Evolutionary conservation across 2,329 filamentous ascomycete genomes (phyloP).

Genomic region (Pyrenophora tritici-repentis): DNA sequence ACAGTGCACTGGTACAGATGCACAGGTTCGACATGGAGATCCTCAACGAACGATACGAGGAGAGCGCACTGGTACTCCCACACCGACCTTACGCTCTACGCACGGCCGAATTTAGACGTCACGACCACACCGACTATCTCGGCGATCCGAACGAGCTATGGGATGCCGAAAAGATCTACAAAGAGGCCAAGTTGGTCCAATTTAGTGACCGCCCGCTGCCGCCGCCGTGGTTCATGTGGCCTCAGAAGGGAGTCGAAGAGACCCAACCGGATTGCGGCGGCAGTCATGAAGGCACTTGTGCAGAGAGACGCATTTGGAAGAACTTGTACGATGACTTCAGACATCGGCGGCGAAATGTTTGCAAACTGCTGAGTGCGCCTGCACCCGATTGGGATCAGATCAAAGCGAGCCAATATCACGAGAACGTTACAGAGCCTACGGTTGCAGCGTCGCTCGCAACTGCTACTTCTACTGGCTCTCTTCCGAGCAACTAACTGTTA

Average conservation of each 20-base stretch:
- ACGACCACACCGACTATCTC: constrained; percentile 59
- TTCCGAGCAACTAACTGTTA: neutral
- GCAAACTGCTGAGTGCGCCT: constrained; percentile 46
- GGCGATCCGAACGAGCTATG: constrained; percentile 60
- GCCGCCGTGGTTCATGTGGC: constrained; percentile 65
- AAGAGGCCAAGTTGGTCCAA: constrained; percentile 69
- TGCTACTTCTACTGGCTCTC: constrained; percentile 3
- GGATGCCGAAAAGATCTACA: constrained; percentile 61
- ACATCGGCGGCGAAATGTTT: constrained; percentile 48
- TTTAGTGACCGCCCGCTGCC: constrained; percentile 74
- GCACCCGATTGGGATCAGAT: constrained; percentile 45
- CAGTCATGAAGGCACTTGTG: constrained; percentile 35
- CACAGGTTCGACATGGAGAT: constrained; percentile 69
- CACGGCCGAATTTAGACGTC: constrained; percentile 64
- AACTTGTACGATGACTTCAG: constrained; percentile 53
- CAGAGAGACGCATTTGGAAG: constrained; percentile 52
- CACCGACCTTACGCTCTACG: constrained; percentile 67
- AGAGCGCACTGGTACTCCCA: constrained; percentile 65
- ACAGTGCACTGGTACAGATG: constrained; percentile 33
- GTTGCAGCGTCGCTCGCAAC: constrained; percentile 26
- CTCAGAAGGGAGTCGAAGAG: constrained; percentile 47
- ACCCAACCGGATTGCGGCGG: constrained; percentile 54
- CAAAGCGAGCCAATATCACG: constrained; percentile 23
- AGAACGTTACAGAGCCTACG: constrained; percentile 30
- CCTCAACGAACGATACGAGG: constrained; percentile 65